Evolutionary conservation across 371 early-diverging fungal species (phyloP).

Genomic region (Actinomucor elegans): DNA sequence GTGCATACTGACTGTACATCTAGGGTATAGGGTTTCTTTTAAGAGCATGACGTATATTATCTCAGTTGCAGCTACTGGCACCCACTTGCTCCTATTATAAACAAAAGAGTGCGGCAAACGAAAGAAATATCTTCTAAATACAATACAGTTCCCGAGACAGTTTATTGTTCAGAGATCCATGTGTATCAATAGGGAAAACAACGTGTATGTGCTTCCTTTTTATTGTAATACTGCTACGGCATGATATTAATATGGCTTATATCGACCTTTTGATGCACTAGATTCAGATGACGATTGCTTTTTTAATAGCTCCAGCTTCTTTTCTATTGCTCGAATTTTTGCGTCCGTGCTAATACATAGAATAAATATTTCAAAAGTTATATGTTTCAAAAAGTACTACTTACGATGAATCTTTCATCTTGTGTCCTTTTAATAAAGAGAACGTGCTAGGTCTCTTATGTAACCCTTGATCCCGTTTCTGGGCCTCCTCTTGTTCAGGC

Average conservation of each 20-base stretch:
- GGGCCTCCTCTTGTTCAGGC: conserved; percentile 25
- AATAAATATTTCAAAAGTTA: background rate
- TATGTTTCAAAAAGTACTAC: background rate
- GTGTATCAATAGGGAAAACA: too few relatives aligned
- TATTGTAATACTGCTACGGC: too few relatives aligned
- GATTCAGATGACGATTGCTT: background rate
- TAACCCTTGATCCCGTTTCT: conserved; percentile 16
- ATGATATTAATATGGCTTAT: background rate
- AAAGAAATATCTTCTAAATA: too few relatives aligned
- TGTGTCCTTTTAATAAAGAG: conserved; percentile 38
- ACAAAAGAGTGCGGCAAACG: too few relatives aligned
- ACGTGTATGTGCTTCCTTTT: too few relatives aligned
- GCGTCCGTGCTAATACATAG: conserved; percentile 48
- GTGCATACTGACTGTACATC: too few relatives aligned
- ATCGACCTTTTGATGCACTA: background rate
- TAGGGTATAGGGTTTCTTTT: too few relatives aligned
- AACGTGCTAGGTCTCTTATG: conserved; percentile 31
- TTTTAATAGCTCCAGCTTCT: conserved; percentile 35
- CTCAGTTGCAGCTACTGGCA: too few relatives aligned
- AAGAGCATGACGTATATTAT: too few relatives aligned
- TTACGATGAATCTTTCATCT: conserved; percentile 48
- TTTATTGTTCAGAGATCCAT: too few relatives aligned
- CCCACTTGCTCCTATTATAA: too few relatives aligned
- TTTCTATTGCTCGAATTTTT: conserved; percentile 65
- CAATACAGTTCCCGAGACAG: too few relatives aligned